phyloP scores from a whole-genome alignment of 108 stramenopile genomes.

The Nitzschia sp. region DNA sequence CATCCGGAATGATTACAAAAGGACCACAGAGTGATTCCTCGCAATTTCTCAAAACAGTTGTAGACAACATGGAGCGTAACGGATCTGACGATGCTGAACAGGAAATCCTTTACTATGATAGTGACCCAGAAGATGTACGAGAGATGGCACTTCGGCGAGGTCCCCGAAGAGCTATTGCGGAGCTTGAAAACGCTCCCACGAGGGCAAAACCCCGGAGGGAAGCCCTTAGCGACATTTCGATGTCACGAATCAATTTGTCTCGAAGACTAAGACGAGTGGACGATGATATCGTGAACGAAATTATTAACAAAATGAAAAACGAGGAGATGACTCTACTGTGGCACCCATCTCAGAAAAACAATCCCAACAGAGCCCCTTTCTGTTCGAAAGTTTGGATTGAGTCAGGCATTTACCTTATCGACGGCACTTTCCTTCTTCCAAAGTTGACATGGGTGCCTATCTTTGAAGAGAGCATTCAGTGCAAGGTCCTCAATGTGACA shows the following conservation, averaged over 20 bases:
- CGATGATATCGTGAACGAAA: constrained; percentile 24
- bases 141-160: constrained; percentile 25
- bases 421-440: constrained; percentile 52
- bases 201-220: constrained; percentile 9
- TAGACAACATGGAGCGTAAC: constrained; percentile 10
- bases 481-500: constrained; percentile 28
- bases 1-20: constrained; percentile 1
- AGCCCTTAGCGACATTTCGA: constrained; percentile 20
- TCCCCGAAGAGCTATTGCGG: constrained; percentile 26
- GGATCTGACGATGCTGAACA: constrained; percentile 11
- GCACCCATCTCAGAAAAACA: constrained; percentile 43
- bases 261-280: constrained; percentile 17
- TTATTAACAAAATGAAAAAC: constrained; percentile 44
- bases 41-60: constrained; percentile 11
- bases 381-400: constrained; percentile 59
- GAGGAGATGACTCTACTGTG: constrained; percentile 42
- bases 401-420: constrained; percentile 46
- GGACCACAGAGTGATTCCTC: constrained; percentile 6
- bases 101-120: constrained; percentile 51
- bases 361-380: constrained; percentile 26
- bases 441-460: constrained; percentile 46
- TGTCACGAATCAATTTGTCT: constrained; percentile 16
- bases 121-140: constrained; percentile 55
- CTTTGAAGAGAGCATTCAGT: constrained; percentile 25
- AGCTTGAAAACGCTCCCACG: background rate